Evolutionary conservation across 1,284 basidiomycete genomes (phyloP), one percentile per base, ranked within the genome.

Genomic region (Gymnopus androsaceus): DNA sequence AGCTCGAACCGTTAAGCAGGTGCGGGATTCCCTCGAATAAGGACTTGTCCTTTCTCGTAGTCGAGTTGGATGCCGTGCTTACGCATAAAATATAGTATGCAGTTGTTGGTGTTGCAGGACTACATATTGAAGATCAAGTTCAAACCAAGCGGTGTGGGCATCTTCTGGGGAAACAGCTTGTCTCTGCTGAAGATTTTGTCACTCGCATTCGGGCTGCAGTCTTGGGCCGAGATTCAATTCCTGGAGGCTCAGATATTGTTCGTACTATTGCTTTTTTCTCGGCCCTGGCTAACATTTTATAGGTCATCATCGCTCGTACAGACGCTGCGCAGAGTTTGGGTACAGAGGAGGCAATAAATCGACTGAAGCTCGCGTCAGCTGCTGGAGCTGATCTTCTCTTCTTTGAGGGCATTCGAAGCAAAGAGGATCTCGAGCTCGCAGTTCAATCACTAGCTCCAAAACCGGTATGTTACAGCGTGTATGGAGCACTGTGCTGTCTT

Each of bases 51-150:
- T n/a, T n/a, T n/a, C n/a, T n/a, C n/a, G n/a, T n/a, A n/a, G n/a
- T n/a, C n/a, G n/a, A n/a, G n/a, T n/a, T n/a, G n/a, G n/a, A n/a
- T n/a, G n/a, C n/a, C n/a, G n/a, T n/a, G n/a, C n/a, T n/a, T n/a
- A n/a, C n/a, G n/a, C n/a, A n/a, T n/a, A n/a, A n/a, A n/a, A 67
- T 69, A 21, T 67, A 74, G 46, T 81, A 81, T 57, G 72, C 75
- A 34, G 67, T 72, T 30, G 73, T 74, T 0, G 79, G 79, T 1
- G 74, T 81, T 21, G 80, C 79, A 0, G 80, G 70, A 0, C 65
- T 81, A 23, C 79, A 81, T 63, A 77, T 81, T 33, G 79, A 81
- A 62, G 79, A 81, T 62, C 79, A 81, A 65, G 75, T 80, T 4
- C 65, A 76, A 54, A 67, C 71, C 7, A 78, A 81, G 64, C 72